Percentiles rank a stretch among this genome's conserved stretches.
Evolutionary conservation across 768 basidiomycete genomes (phyloP).

Genomic region (Xerocomellus amylosporus): DNA sequence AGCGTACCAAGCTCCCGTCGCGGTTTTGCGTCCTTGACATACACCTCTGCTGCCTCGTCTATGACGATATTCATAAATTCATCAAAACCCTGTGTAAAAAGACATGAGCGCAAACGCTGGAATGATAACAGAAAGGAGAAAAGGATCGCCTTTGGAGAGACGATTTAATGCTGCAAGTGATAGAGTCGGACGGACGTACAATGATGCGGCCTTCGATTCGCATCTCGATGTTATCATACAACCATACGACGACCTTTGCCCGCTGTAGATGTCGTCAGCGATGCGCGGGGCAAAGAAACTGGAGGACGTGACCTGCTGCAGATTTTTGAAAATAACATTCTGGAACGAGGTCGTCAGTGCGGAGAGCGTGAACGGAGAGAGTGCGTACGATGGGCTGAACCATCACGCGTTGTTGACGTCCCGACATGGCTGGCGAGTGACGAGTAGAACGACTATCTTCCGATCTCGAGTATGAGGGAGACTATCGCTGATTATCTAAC

Average conservation of each 20-base stretch:
- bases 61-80: conserved; percentile 99
- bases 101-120: conserved; percentile 23
- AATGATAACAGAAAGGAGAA: background rate
- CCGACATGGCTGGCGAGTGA: conserved; percentile 64
- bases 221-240: conserved; percentile 97
- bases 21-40: conserved; percentile 85
- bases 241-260: conserved; percentile 86
- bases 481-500: conserved; percentile 22
- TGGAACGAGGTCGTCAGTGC: conserved; percentile 30
- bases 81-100: conserved; percentile 78
- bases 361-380: background rate
- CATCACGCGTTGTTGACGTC: conserved; percentile 95
- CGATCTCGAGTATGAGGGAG: too few relatives aligned
- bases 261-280: conserved; percentile 46
- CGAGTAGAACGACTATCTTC: too few relatives aligned
- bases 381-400: conserved; percentile 95
- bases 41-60: conserved; percentile 91
- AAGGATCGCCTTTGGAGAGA: conserved; percentile 36
- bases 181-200: conserved; percentile 53
- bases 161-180: conserved; percentile 40
- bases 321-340: conserved; percentile 99
- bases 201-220: conserved; percentile 94
- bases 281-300: conserved; percentile 2
- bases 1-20: conserved; percentile 75
- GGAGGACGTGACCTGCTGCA: conserved; percentile 65